A percentile compares a stretch with the other conserved stretches of the same genome.
Evolutionary conservation across 768 basidiomycete species (phyloP).

Genomic region (Serendipita vermifera): DNA sequence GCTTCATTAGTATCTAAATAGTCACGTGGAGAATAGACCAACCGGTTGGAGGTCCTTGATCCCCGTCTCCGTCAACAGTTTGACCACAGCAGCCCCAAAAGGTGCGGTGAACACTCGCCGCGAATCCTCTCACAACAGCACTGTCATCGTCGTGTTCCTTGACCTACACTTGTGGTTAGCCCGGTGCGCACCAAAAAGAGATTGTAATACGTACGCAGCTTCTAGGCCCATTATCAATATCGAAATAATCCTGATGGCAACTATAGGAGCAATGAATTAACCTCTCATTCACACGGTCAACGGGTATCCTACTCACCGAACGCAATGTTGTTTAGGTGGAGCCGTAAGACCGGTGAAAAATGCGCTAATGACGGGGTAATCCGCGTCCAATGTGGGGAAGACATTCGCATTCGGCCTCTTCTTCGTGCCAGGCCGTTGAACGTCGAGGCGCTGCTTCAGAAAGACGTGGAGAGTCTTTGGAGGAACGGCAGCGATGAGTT

Average conservation of each 20-base stretch:
- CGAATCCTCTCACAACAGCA: slow-evolving; percentile 44
- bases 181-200: not conserved
- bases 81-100: slow-evolving; percentile 63
- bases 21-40: slow-evolving; percentile 48
- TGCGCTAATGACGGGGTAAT: slow-evolving; percentile 32
- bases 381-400: not conserved
- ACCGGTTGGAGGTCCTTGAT: slow-evolving; percentile 72
- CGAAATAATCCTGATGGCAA: slow-evolving; percentile 60
- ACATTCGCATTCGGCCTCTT: slow-evolving; percentile 3
- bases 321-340: slow-evolving; percentile 59
- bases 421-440: not conserved
- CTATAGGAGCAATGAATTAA: no score
- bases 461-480: slow-evolving; percentile 54
- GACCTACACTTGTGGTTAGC: slow-evolving; percentile 15
- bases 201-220: slow-evolving; percentile 32
- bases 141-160: slow-evolving; percentile 73
- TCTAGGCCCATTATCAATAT: slow-evolving; percentile 59
- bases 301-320: no score
- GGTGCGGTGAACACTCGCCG: slow-evolving; percentile 33
- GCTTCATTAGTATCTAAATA: not conserved
- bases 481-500: slow-evolving; percentile 45
- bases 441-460: slow-evolving; percentile 28
- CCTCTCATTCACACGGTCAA: no score
- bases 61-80: slow-evolving; percentile 53
- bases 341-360: slow-evolving; percentile 54